A percentile compares a stretch with the other conserved stretches of the same genome.
These are phyloP conservation scores for Geranium rotundifolium DNA, from an alignment of 345 rosid genomes.

Conservation along the genomic window DNA sequence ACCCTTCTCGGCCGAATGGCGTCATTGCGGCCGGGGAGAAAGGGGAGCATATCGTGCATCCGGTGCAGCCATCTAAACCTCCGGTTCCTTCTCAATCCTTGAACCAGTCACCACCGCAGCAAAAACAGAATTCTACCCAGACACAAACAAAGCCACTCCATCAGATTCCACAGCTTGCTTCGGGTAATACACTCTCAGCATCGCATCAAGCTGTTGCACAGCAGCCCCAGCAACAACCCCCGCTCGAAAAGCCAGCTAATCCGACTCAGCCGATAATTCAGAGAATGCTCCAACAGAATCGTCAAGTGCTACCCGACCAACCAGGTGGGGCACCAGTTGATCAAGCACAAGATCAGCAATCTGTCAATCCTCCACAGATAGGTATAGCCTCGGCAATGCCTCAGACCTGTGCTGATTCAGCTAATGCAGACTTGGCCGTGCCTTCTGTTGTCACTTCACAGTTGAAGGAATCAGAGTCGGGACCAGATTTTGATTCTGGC, in stretches of 20 bases:
- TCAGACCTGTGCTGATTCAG: constrained; percentile 36
- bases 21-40: constrained; percentile 39
- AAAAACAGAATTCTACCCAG: constrained; percentile 42
- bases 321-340: constrained; percentile 49
- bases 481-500: no score
- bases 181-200: constrained; percentile 32
- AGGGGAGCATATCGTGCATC: no score
- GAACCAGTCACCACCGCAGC: constrained; percentile 50
- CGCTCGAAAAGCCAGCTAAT: constrained; percentile 20
- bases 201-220: constrained; percentile 39
- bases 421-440: constrained; percentile 20
- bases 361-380: constrained; percentile 25
- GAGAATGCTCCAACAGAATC: constrained; percentile 54
- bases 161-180: constrained; percentile 35
- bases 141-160: constrained; percentile 33
- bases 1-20: constrained; percentile 69
- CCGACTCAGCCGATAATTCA: constrained; percentile 42
- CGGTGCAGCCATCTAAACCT: constrained; percentile 38
- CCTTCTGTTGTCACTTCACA: constrained; percentile 25
- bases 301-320: constrained; percentile 33
- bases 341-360: constrained; percentile 38
- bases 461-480: constrained; percentile 49
- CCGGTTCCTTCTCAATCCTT: constrained; percentile 37
- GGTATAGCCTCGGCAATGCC: constrained; percentile 22
- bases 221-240: constrained; percentile 9